Percentiles rank a stretch among this genome's conserved stretches.
Evolutionary conservation across 23 red algal genomes (phyloP).

Genomic region (Gracilaria gracilis): DNA sequence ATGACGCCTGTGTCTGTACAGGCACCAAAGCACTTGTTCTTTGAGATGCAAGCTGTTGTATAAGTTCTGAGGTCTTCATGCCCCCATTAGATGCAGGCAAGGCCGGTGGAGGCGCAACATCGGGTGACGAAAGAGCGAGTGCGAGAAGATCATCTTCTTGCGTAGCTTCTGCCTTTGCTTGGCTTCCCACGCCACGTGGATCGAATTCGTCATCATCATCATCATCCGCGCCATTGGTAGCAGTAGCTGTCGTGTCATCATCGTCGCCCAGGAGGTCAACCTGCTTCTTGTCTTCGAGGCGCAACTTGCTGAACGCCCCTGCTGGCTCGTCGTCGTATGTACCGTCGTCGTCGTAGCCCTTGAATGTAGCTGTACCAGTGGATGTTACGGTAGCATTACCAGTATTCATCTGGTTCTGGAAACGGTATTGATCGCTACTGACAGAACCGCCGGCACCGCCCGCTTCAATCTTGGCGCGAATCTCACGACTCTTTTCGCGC

Average conservation of each 20-base stretch:
- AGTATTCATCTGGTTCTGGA: background rate
- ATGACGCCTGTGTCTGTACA: background rate
- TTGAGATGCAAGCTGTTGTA: conserved; percentile 35
- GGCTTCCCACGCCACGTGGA: conserved; percentile 43
- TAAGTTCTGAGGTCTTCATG: conserved; percentile 43
- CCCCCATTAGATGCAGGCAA: background rate
- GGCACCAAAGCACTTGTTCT: background rate
- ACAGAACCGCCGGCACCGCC: conserved; percentile 51
- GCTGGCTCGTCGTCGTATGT: conserved; percentile 62
- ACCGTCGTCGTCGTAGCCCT: conserved; percentile 67
- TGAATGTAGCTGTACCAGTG: conserved; percentile 16
- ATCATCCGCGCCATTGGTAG: background rate
- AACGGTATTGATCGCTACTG: conserved; percentile 69
- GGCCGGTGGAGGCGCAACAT: conserved; percentile 20
- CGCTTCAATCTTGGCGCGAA: conserved; percentile 79
- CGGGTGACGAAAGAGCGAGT: conserved; percentile 12
- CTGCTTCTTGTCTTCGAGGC: conserved; percentile 11
- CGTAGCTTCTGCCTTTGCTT: background rate
- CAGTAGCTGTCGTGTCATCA: background rate
- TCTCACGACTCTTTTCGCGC: conserved; percentile 73
- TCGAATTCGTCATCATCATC: conserved; percentile 79
- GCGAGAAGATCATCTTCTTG: conserved; percentile 31
- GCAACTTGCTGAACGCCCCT: conserved; percentile 48
- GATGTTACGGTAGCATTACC: background rate
- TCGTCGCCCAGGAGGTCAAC: conserved; percentile 70